Base-by-base conservation (phyloP, 2,329 filamentous ascomycete species). In the Gremmenia infestans region DNA sequence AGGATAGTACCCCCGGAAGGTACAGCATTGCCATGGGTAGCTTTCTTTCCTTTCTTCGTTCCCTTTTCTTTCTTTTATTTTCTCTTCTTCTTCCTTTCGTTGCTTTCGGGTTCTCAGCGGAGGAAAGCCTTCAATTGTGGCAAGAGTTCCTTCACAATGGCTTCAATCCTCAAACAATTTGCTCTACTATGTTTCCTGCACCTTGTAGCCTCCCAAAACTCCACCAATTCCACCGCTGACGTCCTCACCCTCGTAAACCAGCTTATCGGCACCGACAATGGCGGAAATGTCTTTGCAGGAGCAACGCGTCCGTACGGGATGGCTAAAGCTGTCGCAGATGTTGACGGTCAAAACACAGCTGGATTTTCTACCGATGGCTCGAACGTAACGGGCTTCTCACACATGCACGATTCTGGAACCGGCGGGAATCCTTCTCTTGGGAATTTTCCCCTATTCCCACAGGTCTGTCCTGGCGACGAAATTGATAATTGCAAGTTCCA, bases 401-500 rank as follows among this genome's bases (percentile, higher is more conserved):
- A 57, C 39, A 70, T 73, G 53, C 76, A 78, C 60, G 76, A 78
- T 61, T 73, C 70, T 39, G 76, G 76, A 17, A 78, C 75, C 0
- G 75, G 75, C 1, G 75, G 75, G 1, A 62, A 72, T 0, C 82
- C 86, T 0, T 89, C 84, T 2, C 72, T 90, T 6, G 88, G 87
- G 15, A 89, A 89, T 64, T 91, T 91, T 56, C 83, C 88, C 0
- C 73, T 91, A 1, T 90, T 91, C 60, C 78, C 86, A 0, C 86
- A 88, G 60, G 72, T 79, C 4, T 91, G 87, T 60, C 74, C 78
- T 0, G 76, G 74, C 8, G 81, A 87, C 55, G 80, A 84, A 45
- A 71, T 90, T 50, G 75, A 88, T 63, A 73, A 74, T 4, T 89
- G 86, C 68, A 74, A 72, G 5, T 89, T 82, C 65, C 78, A 80